phyloP scores from a whole-genome alignment of 148 eudicot genomes.

The Amaranthus palmeri region DNA sequence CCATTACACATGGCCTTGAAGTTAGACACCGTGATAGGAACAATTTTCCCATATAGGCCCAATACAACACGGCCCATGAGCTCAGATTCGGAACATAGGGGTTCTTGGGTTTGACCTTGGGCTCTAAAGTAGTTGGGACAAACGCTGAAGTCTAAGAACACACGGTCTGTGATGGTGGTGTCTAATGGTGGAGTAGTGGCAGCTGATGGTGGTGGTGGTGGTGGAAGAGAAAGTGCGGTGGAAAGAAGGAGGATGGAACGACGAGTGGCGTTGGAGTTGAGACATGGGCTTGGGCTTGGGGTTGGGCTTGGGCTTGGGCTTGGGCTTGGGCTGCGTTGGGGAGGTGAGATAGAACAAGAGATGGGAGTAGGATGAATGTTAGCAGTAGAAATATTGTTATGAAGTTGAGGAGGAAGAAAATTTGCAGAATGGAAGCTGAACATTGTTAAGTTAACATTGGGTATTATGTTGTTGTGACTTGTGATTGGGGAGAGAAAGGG shows the following conservation, averaged over 20 bases:
- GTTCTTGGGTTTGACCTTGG: slow-evolving; percentile 37
- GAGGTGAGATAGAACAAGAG: slow-evolving; percentile 2
- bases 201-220: slow-evolving; percentile 22
- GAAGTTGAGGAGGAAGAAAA: slow-evolving; percentile 4
- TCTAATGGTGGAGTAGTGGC: slow-evolving; percentile 32
- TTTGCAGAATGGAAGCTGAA: slow-evolving; percentile 14
- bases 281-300: background rate
- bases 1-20: slow-evolving; percentile 74
- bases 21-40: slow-evolving; percentile 80
- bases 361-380: background rate
- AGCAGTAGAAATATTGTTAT: background rate
- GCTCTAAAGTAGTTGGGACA: slow-evolving; percentile 69
- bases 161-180: slow-evolving; percentile 86
- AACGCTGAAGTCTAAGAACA: slow-evolving; percentile 74
- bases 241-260: slow-evolving; percentile 64
- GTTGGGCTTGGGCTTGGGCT: slow-evolving; percentile 1
- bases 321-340: background rate
- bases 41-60: slow-evolving; percentile 82
- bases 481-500: slow-evolving; percentile 5
- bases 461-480: background rate
- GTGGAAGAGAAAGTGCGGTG: slow-evolving; percentile 37
- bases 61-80: slow-evolving; percentile 71
- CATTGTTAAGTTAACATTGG: slow-evolving; percentile 9
- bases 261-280: slow-evolving; percentile 25
- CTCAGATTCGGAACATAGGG: slow-evolving; percentile 60